Evolutionary conservation across 441 rosid genomes (phyloP).

Genomic region (Lepidium campestre): DNA sequence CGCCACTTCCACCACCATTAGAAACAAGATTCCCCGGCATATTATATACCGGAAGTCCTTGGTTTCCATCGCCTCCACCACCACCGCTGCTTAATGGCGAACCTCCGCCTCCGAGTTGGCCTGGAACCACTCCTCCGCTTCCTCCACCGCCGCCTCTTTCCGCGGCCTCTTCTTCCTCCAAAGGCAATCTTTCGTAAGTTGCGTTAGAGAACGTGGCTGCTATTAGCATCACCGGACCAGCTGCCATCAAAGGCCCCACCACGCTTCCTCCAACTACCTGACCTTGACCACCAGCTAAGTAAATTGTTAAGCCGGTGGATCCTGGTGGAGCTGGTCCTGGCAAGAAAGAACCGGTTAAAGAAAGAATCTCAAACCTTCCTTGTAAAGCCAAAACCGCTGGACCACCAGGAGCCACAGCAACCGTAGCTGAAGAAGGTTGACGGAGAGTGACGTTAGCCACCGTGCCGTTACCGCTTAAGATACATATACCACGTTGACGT

Average conservation of each 20-base stretch:
- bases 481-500: constrained; percentile 59
- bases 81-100: constrained; percentile 37
- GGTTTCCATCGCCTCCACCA: constrained; percentile 31
- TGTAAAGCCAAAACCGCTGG: constrained; percentile 57
- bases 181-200: constrained; percentile 54
- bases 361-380: constrained; percentile 65
- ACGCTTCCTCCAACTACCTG: constrained; percentile 59
- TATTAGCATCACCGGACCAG: constrained; percentile 55
- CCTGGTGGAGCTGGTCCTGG: constrained; percentile 68
- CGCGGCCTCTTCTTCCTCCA: constrained; percentile 52
- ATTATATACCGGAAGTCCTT: constrained; percentile 43
- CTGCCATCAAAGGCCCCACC: constrained; percentile 45
- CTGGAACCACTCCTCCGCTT: constrained; percentile 27
- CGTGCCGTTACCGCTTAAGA: constrained; percentile 59
- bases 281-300: constrained; percentile 59
- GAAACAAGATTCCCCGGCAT: constrained; percentile 53
- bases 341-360: constrained; percentile 56
- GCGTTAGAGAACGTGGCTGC: constrained; percentile 58
- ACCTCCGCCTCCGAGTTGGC: constrained; percentile 27
- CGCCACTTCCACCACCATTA: constrained; percentile 25
- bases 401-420: constrained; percentile 16
- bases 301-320: constrained; percentile 48
- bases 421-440: constrained; percentile 34
- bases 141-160: constrained; percentile 36
- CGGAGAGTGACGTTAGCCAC: constrained; percentile 63